These are phyloP conservation scores for Inga leiocalycina DNA, from an alignment of 306 rosid genomes.

Conservation along the genomic window DNA sequence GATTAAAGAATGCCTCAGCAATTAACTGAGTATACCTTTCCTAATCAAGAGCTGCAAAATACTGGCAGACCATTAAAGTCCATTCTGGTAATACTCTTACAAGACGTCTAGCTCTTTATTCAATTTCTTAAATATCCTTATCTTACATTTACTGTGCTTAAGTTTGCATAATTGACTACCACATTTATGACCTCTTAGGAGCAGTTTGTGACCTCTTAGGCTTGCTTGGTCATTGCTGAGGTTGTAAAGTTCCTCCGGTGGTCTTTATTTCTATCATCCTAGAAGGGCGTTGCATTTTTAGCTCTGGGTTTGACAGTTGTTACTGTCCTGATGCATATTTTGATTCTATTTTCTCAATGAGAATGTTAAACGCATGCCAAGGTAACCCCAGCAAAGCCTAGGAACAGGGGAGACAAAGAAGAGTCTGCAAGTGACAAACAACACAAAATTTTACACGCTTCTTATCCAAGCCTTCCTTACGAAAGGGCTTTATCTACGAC, in stretches of 20 bases:
- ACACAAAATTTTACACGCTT: slow-evolving; percentile 36
- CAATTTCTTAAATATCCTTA: slow-evolving; percentile 12
- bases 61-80: slow-evolving; percentile 73
- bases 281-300: slow-evolving; percentile 72
- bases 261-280: slow-evolving; percentile 63
- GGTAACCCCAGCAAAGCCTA: slow-evolving; percentile 52
- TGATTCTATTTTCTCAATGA: slow-evolving; percentile 73
- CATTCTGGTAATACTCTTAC: slow-evolving; percentile 66
- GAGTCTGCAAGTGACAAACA: slow-evolving; percentile 40
- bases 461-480: slow-evolving; percentile 14
- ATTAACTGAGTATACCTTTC: slow-evolving; percentile 60
- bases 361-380: slow-evolving; percentile 71
- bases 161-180: slow-evolving; percentile 13
- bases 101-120: neutral
- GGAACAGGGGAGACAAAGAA: slow-evolving; percentile 26
- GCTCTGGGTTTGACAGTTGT: slow-evolving; percentile 51
- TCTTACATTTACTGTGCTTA: neutral
- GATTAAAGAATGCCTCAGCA: neutral
- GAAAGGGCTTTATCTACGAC: too few species aligned
- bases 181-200: slow-evolving; percentile 16
- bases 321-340: slow-evolving; percentile 70
- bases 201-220: slow-evolving; percentile 73
- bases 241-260: slow-evolving; percentile 55
- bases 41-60: slow-evolving; percentile 61
- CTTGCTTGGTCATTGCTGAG: slow-evolving; percentile 56